phyloP scores from a whole-genome alignment of 2,329 filamentous ascomycete genomes.

The Botrytis hyacinthi region DNA sequence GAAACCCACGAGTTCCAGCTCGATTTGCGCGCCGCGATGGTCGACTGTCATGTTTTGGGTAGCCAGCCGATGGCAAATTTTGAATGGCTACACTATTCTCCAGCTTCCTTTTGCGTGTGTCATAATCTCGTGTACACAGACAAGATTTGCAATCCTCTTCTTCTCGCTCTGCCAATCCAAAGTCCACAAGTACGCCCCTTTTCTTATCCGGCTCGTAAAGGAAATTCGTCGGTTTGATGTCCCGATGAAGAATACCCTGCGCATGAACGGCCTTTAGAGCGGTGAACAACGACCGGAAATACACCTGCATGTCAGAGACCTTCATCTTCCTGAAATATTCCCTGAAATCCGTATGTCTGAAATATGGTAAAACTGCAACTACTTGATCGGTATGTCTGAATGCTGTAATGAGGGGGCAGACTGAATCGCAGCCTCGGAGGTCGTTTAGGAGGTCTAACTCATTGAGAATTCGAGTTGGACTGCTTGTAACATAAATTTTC shows the following conservation, averaged over 20 bases:
- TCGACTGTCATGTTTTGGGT: conserved; percentile 85
- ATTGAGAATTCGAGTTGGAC: conserved; percentile 88
- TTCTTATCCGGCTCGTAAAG: conserved; percentile 80
- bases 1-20: conserved; percentile 91
- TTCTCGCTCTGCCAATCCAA: conserved; percentile 88
- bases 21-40: conserved; percentile 89
- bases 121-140: conserved; percentile 57
- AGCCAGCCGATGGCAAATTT: conserved; percentile 59
- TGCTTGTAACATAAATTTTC: conserved; percentile 99
- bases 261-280: conserved; percentile 81
- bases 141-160: conserved; percentile 77
- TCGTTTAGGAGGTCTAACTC: conserved; percentile 92
- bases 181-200: conserved; percentile 93
- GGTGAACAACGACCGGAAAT: conserved; percentile 83
- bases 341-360: conserved; percentile 91
- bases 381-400: conserved; percentile 94
- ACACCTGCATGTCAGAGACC: conserved; percentile 80
- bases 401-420: conserved; percentile 96
- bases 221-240: conserved; percentile 98
- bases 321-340: conserved; percentile 91
- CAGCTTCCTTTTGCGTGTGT: conserved; percentile 59
- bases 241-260: conserved; percentile 82
- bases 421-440: conserved; percentile 75
- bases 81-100: conserved; percentile 58
- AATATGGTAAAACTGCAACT: conserved; percentile 91